These are phyloP conservation scores for Cladosporium austrohemisphaericum DNA, from an alignment of 2,329 filamentous ascomycete genomes.

Conservation along the genomic window DNA sequence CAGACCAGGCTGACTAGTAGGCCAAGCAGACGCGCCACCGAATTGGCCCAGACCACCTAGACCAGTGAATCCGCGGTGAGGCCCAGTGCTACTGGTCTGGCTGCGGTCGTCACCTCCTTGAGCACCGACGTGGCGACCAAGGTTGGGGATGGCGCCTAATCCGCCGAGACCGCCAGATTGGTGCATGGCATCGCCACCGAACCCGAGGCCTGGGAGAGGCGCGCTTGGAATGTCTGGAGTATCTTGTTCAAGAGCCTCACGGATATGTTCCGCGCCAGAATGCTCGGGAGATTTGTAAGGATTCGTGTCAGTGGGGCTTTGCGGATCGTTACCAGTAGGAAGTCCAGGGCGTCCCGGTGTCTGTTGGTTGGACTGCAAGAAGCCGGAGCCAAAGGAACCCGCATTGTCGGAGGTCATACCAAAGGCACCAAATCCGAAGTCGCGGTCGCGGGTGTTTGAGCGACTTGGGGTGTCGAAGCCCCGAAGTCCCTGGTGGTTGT, in stretches of 20 bases:
- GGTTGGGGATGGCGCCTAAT: conserved; percentile 28
- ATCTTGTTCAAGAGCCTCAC: conserved; percentile 37
- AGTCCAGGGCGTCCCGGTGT: conserved; percentile 45
- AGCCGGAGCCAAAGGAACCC: conserved; percentile 27
- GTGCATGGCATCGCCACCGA: conserved; percentile 18
- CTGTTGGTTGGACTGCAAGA: conserved; percentile 43
- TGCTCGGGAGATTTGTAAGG: conserved; percentile 89
- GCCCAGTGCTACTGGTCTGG: conserved; percentile 83
- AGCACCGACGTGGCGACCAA: conserved; percentile 37
- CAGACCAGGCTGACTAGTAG: conserved; percentile 64
- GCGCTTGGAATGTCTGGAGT: conserved; percentile 30
- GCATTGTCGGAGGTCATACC: conserved; percentile 54
- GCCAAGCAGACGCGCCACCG: conserved; percentile 52
- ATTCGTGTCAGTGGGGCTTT: conserved; percentile 93
- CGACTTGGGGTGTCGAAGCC: conserved; percentile 44
- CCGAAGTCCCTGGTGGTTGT: conserved; percentile 43
- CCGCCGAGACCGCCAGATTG: conserved; percentile 32
- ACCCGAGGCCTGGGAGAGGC: conserved; percentile 49
- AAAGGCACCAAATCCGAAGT: conserved; percentile 57
- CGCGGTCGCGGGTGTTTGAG: conserved; percentile 50
- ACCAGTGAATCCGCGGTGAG: conserved; percentile 64
- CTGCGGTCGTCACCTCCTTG: conserved; percentile 71
- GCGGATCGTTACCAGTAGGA: conserved; percentile 58
- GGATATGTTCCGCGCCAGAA: conserved; percentile 57
- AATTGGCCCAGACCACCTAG: conserved; percentile 50